A percentile compares a stretch with the other conserved stretches of the same genome.
Conservation (phyloP, 2,329 filamentous ascomycete species). For the Trichophyton simii region DNA sequence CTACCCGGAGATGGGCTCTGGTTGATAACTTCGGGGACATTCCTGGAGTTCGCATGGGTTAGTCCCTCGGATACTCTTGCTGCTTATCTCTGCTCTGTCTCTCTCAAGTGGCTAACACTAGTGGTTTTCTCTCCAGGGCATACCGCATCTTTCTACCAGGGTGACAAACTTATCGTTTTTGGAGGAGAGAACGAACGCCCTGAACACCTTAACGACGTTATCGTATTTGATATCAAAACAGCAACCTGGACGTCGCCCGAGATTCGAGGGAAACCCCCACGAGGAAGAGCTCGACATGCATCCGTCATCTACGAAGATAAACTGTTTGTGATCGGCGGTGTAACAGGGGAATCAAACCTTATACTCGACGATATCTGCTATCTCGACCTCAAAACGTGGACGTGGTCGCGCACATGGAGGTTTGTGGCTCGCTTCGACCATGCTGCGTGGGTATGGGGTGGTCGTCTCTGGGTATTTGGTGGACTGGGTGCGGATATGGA, state of each 20-base stretch:
- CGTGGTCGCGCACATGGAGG: slow-evolving; percentile 91
- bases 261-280: slow-evolving; percentile 70
- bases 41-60: slow-evolving; percentile 91
- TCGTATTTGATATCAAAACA: slow-evolving; percentile 88
- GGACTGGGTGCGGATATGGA: slow-evolving; percentile 94
- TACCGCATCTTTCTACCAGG: slow-evolving; percentile 85
- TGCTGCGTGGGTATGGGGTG: slow-evolving; percentile 83
- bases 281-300: slow-evolving; percentile 83
- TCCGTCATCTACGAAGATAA: slow-evolving; percentile 94
- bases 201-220: slow-evolving; percentile 87
- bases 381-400: slow-evolving; percentile 91
- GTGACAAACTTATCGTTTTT: slow-evolving; percentile 90
- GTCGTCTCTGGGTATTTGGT: slow-evolving; percentile 91
- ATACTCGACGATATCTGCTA: slow-evolving; percentile 95
- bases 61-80: slow-evolving; percentile 16
- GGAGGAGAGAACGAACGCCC: slow-evolving; percentile 96
- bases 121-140: slow-evolving; percentile 49
- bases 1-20: slow-evolving; percentile 81
- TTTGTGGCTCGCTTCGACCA: slow-evolving; percentile 95
- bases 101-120: background rate
- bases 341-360: slow-evolving; percentile 81
- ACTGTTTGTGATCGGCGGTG: slow-evolving; percentile 88
- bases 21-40: slow-evolving; percentile 99
- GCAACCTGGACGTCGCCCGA: slow-evolving; percentile 92
- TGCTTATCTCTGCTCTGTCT: background rate